phyloP scores from a whole-genome alignment of 768 basidiomycete species.

The Hortiboletus campestris region DNA sequence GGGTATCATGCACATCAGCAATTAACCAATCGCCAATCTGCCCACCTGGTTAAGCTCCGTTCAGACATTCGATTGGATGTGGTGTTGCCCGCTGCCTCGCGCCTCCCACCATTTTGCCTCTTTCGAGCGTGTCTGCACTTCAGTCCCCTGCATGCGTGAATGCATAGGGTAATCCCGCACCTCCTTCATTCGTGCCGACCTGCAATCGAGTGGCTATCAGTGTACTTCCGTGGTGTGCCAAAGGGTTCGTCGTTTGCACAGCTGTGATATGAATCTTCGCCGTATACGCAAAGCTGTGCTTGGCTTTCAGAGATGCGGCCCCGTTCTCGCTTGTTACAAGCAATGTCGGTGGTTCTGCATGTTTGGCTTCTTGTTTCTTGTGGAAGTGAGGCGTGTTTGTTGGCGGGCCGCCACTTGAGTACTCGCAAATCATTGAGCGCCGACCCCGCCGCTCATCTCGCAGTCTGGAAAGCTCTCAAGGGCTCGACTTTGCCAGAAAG shows the following conservation, averaged over 20 bases:
- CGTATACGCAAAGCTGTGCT: conserved; percentile 11
- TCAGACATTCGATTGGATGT: conserved; percentile 13
- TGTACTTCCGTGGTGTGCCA: conserved; percentile 5
- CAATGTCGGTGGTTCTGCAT: neutral
- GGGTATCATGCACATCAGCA: conserved; percentile 7
- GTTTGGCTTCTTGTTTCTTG: neutral
- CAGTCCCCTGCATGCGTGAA: conserved; percentile 9
- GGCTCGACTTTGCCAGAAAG: conserved; percentile 21
- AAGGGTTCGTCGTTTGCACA: conserved; percentile 18
- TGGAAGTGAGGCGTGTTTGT: neutral
- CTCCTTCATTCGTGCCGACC: conserved; percentile 3
- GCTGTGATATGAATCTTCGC: conserved; percentile 26
- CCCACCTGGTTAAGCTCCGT: conserved; percentile 27
- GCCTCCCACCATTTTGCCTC: conserved; percentile 12
- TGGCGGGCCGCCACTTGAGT: neutral
- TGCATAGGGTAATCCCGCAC: conserved; percentile 9
- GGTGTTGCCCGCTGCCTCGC: conserved; percentile 22
- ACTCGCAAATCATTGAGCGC: conserved; percentile 1
- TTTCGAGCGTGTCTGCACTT: conserved; percentile 15
- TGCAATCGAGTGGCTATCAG: conserved; percentile 2
- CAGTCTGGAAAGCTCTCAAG: conserved; percentile 18
- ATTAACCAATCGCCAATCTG: conserved; percentile 8
- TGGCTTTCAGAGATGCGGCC: conserved; percentile 8
- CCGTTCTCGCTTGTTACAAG: neutral
- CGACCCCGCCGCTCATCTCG: conserved; percentile 7